These are phyloP conservation scores for Rhizopus microsporus DNA, from an alignment of 371 early-diverging fungal species.

Conservation along the genomic window DNA sequence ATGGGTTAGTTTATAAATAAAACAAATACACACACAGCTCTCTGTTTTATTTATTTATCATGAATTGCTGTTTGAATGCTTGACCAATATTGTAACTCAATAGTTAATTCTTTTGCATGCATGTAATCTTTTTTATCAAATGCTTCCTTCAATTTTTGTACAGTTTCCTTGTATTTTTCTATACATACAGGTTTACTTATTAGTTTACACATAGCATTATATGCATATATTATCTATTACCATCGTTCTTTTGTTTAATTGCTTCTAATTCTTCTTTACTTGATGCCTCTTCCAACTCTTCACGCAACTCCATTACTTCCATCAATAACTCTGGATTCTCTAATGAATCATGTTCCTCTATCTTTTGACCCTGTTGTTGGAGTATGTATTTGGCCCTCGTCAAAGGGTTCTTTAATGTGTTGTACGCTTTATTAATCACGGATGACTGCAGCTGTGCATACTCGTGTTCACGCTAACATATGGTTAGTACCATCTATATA, in stretches of 20 bases:
- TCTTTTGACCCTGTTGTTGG: conserved; percentile 54
- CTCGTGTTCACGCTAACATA: conserved; percentile 63
- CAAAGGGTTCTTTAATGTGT: conserved; percentile 78
- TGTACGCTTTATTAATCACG: conserved; percentile 85
- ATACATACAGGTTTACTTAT: not conserved
- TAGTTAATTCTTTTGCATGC: conserved; percentile 57
- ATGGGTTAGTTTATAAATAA: conserved; percentile 16
- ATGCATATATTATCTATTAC: conserved; percentile 8
- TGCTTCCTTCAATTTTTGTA: conserved; percentile 44
- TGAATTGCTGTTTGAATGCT: conserved; percentile 62
- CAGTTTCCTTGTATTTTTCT: conserved; percentile 42
- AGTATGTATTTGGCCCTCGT: conserved; percentile 82
- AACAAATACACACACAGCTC: conserved; percentile 11
- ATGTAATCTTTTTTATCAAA: conserved; percentile 55
- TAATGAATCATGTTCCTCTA: conserved; percentile 71
- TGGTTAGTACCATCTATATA: not conserved
- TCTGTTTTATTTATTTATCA: conserved; percentile 26
- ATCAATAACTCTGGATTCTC: conserved; percentile 75
- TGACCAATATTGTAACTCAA: conserved; percentile 73
- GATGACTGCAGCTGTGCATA: conserved; percentile 82
- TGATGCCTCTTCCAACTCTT: conserved; percentile 68
- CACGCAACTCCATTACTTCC: conserved; percentile 81
- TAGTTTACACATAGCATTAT: not conserved
- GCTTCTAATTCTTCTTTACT: conserved; percentile 19
- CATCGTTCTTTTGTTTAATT: conserved; percentile 28